Evolutionary conservation across 805 yeast species (phyloP), one percentile per base, ranked within the genome.

Genomic region (Candida endomychidarum): DNA sequence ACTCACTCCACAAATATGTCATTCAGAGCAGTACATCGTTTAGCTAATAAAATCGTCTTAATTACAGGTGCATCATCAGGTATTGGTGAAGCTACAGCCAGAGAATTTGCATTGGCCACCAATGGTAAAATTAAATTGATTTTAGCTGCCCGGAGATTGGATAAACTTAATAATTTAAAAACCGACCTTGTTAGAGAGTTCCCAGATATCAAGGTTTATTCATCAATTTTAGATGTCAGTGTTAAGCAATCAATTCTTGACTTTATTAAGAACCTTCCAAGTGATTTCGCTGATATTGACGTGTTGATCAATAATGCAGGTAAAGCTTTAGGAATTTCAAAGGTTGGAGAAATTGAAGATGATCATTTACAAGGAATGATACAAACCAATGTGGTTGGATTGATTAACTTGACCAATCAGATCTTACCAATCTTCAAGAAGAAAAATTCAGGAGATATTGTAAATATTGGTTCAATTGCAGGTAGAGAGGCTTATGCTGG

Each of bases 41-140:
- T 66, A 45, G 67, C 67, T 31, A 58, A 61, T 43, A 63, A 63
- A 46, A 57, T 60, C 40, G 48, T 66, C 8, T 53, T 66, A 29
- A 61, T 66, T 33, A 66, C 72, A 6, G 72, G 72, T 4, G 72
- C 71, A 11, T 60, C 67, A 9, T 56, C 68, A 3, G 72, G 72
- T n/a, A 66, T 66, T 42, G 72, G 72, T n/a, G 65, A 57, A 30
- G 70, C 72, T 20, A 61, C 68, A 3, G 70, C 69, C 5, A 54
- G 51, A 38, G 69, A 63, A 40, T 64, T 66, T 49, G 72, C 72
- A 3, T 43, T 55, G 7, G 69, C 70, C 15, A 56, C 70, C 27
- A 57, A 63, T 40, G 72, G 72, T 14, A 50, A 62, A 24, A 56
- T 65, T 43, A 61, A 51, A 46, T 56, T 66, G 42, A 55, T 66